phyloP scores from a whole-genome alignment of 352 stramenopile species.

The Phytophthora uliginosa region DNA sequence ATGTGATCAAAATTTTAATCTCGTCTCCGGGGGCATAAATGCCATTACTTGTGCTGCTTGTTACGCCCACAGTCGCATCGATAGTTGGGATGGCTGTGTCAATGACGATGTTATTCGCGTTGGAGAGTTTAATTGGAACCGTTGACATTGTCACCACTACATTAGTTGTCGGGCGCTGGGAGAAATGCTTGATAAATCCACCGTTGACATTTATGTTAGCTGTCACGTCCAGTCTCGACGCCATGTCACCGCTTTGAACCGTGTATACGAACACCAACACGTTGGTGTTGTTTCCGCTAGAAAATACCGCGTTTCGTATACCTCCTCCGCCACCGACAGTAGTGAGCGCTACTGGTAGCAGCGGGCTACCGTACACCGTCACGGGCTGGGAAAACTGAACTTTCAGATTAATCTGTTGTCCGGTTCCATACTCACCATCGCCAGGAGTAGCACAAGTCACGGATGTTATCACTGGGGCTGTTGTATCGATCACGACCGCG shows the following conservation, averaged over 20 bases:
- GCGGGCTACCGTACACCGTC: conserved; percentile 67
- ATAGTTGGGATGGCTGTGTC: conserved; percentile 68
- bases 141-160: conserved; percentile 55
- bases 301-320: conserved; percentile 53
- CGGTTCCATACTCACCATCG: conserved; percentile 74
- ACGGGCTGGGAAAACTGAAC: conserved; percentile 75
- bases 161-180: conserved; percentile 73
- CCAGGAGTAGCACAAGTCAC: conserved; percentile 61
- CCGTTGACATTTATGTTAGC: conserved; percentile 66
- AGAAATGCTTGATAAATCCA: conserved; percentile 80
- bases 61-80: conserved; percentile 69
- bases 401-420: conserved; percentile 67
- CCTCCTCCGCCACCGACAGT: conserved; percentile 47
- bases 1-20: conserved; percentile 72
- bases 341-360: conserved; percentile 59
- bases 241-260: conserved; percentile 66
- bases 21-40: conserved; percentile 78
- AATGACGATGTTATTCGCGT: conserved; percentile 67
- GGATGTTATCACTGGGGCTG: conserved; percentile 63
- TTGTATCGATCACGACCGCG: conserved; percentile 77
- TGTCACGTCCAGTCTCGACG: conserved; percentile 60
- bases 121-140: conserved; percentile 59
- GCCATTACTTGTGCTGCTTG: conserved; percentile 52
- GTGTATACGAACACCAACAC: conserved; percentile 78
- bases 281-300: conserved; percentile 76